Evolutionary conservation across 805 yeast genomes (phyloP), one percentile per base, ranked within the genome.

Genomic region (Starmerella vitae): DNA sequence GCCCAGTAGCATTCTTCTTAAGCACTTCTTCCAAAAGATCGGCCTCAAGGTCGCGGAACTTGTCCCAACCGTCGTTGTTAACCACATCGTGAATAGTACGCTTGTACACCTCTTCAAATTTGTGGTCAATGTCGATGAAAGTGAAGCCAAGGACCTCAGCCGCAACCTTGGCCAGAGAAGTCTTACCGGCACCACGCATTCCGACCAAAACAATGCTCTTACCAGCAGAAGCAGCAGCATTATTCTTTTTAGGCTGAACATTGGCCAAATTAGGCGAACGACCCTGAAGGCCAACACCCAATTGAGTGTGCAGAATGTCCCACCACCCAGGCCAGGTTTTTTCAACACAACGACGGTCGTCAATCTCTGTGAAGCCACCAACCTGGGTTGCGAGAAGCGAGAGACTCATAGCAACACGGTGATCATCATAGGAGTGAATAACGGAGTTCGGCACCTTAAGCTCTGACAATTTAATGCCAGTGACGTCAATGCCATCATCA

Each of bases 241-340:
- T 17, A 20, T 6, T n/a, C 17, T 7, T 13, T 3, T 7, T 15
- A 19, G 34, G 7, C 17, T 5, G n/a, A 6, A n/a, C 14, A 27
- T 50, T 39, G 19, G 49, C 2, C 14, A 17, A 26, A 3, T 37
- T 26, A 24, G 29, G 43, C 17, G 81, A 93, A 50, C 66, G 67
- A 20, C 98, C 98, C 52, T 75, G 79, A 27, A 91, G 59, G 9
- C 60, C 52, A 20, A 72, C 78, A 17, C 74, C 70, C 51, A 91
- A 72, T 22, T 18, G 14, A 34, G 68, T 62, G 56, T 76, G 85
- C 46, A 91, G 65, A 26, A 76, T 71, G 61, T 91, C 98, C 98
- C 98, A 91, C 98, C 98, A 91, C 28, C 96, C 97, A 17, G 98
- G 98, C 98, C 98, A 91, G 0, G 98, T 91, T 64, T 91, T 91